Evolutionary conservation across 2,329 filamentous ascomycete species (phyloP).

Genomic region (Meredithiella fracta): DNA sequence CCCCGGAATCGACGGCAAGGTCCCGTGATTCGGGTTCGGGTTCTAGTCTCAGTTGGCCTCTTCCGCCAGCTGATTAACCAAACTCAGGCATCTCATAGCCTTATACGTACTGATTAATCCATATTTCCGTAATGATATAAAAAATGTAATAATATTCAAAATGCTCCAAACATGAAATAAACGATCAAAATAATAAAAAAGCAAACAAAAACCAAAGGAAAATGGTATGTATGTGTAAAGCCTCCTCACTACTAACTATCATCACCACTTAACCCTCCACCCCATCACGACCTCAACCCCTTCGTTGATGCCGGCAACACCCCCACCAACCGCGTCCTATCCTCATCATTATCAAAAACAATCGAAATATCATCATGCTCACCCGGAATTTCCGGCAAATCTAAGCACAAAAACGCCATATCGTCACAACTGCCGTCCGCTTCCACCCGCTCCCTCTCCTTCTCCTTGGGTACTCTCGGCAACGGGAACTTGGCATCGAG

Average conservation of each 20-base stretch:
- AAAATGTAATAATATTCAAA: neutral
- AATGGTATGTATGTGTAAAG: neutral
- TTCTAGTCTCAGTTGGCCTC: too few species aligned
- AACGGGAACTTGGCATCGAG: constrained; percentile 84
- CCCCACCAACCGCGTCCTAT: constrained; percentile 35
- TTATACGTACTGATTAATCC: too few species aligned
- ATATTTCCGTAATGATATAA: too few species aligned
- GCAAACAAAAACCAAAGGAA: neutral
- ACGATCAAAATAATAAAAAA: neutral
- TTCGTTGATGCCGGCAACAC: constrained; percentile 42
- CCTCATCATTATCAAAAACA: constrained; percentile 60
- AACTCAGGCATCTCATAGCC: too few species aligned
- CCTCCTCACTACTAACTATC: neutral
- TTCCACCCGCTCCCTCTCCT: constrained; percentile 26
- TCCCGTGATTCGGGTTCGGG: too few species aligned
- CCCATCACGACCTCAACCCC: constrained; percentile 22
- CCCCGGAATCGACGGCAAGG: too few species aligned
- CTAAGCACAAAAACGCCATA: constrained; percentile 64
- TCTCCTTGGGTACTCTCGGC: constrained; percentile 42
- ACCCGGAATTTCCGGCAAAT: constrained; percentile 74
- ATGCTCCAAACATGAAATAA: neutral
- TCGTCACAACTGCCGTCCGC: constrained; percentile 27
- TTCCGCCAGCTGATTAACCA: too few species aligned
- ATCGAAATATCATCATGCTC: constrained; percentile 88
- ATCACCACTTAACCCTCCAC: neutral